Evolutionary conservation across 1,284 basidiomycete genomes (phyloP).

Genomic region (Ceratobasidium sp.): DNA sequence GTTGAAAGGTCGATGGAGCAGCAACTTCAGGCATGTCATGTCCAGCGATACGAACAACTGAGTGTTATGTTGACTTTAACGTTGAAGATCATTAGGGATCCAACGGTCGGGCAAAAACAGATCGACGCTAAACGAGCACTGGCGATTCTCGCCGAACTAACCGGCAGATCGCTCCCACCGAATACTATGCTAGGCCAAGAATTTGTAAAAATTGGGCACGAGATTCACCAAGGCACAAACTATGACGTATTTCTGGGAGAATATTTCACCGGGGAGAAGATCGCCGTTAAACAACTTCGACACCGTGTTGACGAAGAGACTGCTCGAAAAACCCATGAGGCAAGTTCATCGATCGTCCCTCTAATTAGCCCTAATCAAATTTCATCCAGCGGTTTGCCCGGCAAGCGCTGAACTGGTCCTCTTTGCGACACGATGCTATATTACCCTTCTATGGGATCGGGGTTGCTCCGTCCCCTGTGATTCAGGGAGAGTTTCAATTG

Average conservation of each 20-base stretch:
- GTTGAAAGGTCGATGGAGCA: conserved; percentile 11
- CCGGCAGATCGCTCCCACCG: conserved; percentile 27
- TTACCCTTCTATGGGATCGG: conserved; percentile 39
- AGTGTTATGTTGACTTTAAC: neutral
- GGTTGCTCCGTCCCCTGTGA: conserved; percentile 11
- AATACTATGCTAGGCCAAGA: conserved; percentile 24
- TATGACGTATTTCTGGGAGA: conserved; percentile 37
- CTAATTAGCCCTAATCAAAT: neutral
- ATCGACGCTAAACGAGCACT: conserved; percentile 28
- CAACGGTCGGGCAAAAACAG: conserved; percentile 15
- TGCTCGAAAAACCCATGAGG: conserved; percentile 28
- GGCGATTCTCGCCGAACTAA: conserved; percentile 32
- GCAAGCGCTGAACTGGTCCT: conserved; percentile 30
- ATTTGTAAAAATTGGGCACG: conserved; percentile 26
- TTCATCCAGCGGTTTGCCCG: conserved; percentile 31
- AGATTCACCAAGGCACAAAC: conserved; percentile 16
- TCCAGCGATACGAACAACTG: neutral
- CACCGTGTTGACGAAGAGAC: conserved; percentile 39
- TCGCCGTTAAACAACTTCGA: conserved; percentile 36
- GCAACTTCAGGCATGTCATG: conserved; percentile 6
- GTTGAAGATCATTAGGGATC: conserved; percentile 31
- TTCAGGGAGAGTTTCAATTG: conserved; percentile 22
- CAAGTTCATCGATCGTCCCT: neutral
- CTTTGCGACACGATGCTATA: conserved; percentile 31
- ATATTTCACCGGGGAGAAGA: conserved; percentile 40